Percentiles rank a stretch among this genome's conserved stretches.
phyloP scores from a whole-genome alignment of 192 early-diverging fungal species.

The Rhizophagus clarus region DNA sequence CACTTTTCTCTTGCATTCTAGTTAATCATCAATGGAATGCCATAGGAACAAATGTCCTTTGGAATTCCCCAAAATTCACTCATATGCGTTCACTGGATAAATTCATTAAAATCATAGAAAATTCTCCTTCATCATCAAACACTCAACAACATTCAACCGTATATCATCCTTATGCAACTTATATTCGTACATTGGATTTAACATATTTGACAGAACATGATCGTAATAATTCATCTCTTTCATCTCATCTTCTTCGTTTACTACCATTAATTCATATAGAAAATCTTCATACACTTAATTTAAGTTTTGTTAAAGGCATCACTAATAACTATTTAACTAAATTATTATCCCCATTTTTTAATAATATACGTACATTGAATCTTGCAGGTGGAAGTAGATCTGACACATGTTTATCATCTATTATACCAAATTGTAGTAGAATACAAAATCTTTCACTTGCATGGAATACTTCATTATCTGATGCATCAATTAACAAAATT shows the following conservation, averaged over 20 bases:
- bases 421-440: constrained; percentile 30
- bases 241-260: constrained; percentile 28
- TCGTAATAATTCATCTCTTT: constrained; percentile 28
- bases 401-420: constrained; percentile 22
- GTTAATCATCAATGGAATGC: constrained; percentile 30
- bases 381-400: constrained; percentile 27
- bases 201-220: constrained; percentile 30
- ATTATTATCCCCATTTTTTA: constrained; percentile 29
- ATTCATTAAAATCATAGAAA: constrained; percentile 30
- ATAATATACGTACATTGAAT: constrained; percentile 18
- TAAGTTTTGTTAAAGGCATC: constrained; percentile 32
- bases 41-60: constrained; percentile 27
- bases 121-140: constrained; percentile 7
- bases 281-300: constrained; percentile 17
- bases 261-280: constrained; percentile 30
- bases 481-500: constrained; percentile 24
- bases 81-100: constrained; percentile 32
- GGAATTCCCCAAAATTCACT: constrained; percentile 29
- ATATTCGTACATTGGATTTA: constrained; percentile 27
- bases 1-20: constrained; percentile 30
- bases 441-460: constrained; percentile 27
- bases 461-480: constrained; percentile 32
- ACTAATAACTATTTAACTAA: constrained; percentile 33
- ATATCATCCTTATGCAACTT: constrained; percentile 22
- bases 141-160: not conserved